A percentile compares a stretch with the other conserved stretches of the same genome.
Conservation (phyloP, 257 asterid genomes). For the Solanum pimpinellifolium region DNA sequence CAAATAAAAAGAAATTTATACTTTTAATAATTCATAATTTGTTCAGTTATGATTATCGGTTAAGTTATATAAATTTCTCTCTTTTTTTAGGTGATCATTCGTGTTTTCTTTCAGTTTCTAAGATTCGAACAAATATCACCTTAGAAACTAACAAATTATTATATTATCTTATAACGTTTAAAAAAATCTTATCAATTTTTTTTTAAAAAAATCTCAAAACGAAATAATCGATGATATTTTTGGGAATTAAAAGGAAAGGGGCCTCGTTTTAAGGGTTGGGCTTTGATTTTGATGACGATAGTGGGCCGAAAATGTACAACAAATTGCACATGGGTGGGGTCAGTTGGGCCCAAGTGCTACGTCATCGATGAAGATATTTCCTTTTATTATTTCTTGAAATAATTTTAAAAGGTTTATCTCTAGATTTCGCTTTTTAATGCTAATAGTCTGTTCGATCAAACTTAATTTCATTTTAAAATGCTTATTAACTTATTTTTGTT, state of each 20-base stretch:
- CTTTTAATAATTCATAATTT: too few species aligned
- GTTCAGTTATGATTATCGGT: background rate
- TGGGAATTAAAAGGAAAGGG: background rate
- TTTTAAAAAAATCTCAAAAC: background rate
- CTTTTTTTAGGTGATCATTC: too few species aligned
- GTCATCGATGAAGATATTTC: background rate
- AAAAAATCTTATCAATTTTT: too few species aligned
- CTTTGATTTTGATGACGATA: background rate
- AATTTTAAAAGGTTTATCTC: background rate
- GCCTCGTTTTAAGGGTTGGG: background rate
- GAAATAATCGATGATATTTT: too few species aligned
- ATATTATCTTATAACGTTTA: too few species aligned
- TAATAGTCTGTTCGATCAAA: background rate
- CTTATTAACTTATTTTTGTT: too few species aligned
- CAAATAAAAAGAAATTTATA: too few species aligned
- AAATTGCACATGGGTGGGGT: background rate
- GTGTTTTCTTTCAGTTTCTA: too few species aligned
- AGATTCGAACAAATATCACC: background rate
- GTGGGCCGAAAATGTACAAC: background rate
- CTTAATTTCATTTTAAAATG: too few species aligned
- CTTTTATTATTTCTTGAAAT: background rate
- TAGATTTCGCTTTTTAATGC: background rate
- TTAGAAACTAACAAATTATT: background rate
- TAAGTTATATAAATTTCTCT: too few species aligned
- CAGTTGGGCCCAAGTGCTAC: background rate